Evolutionary conservation across 2,329 filamentous ascomycete species (phyloP).

Genomic region (Aspergillus floridensis): DNA sequence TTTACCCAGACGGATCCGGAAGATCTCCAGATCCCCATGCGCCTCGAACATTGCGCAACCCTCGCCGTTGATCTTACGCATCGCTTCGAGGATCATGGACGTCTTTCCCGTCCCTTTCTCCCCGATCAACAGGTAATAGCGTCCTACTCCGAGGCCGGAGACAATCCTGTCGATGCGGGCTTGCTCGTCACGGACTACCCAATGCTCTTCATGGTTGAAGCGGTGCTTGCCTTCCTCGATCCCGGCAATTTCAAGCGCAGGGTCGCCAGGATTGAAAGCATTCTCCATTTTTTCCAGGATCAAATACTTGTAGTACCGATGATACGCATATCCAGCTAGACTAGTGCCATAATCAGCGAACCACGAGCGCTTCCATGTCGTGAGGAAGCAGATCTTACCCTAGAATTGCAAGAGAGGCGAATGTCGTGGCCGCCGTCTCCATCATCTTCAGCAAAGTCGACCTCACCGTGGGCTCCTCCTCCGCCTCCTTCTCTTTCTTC

Average conservation of each 20-base stretch:
- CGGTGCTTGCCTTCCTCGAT: slow-evolving; percentile 38
- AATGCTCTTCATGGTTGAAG: slow-evolving; percentile 57
- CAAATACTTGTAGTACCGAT: slow-evolving; percentile 81
- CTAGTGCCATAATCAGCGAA: slow-evolving; percentile 26
- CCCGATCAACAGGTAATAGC: slow-evolving; percentile 88
- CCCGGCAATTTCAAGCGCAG: slow-evolving; percentile 77
- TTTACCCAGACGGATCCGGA: slow-evolving; percentile 87
- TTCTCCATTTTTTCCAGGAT: slow-evolving; percentile 90
- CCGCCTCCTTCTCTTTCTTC: slow-evolving; percentile 27
- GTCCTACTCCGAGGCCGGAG: slow-evolving; percentile 67
- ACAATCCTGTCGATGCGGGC: slow-evolving; percentile 78
- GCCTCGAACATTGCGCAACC: slow-evolving; percentile 95
- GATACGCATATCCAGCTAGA: slow-evolving; percentile 71
- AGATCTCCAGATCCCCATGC: slow-evolving; percentile 91
- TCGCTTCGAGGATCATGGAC: slow-evolving; percentile 92
- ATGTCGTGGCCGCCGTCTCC: slow-evolving; percentile 71
- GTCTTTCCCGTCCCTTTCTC: slow-evolving; percentile 97
- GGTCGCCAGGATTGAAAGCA: slow-evolving; percentile 89
- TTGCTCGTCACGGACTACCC: slow-evolving; percentile 85
- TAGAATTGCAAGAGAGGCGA: slow-evolving; percentile 70
- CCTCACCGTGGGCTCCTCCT: slow-evolving; percentile 33
- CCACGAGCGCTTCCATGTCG: neutral
- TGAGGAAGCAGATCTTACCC: slow-evolving; percentile 44
- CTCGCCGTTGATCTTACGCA: slow-evolving; percentile 87
- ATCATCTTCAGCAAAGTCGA: slow-evolving; percentile 60